Conservation (phyloP, 1,284 basidiomycete species). For the Inonotus obliquus region DNA sequence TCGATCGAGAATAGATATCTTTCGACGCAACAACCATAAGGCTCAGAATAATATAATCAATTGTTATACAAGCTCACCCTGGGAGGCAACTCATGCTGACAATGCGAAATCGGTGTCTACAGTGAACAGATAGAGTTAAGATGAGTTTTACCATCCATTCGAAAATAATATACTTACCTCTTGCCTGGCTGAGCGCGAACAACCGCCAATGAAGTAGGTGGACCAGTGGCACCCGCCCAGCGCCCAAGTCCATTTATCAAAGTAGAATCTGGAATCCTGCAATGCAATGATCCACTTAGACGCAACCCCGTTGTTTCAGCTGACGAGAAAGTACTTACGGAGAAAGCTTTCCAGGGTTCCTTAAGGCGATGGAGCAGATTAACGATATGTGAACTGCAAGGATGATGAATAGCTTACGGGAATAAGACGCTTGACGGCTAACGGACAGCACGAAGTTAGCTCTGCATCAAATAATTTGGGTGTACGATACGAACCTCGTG, state of each 20-base stretch:
- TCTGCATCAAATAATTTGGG: not conserved
- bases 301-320: not conserved
- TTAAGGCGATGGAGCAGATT: not conserved
- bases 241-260: conserved; percentile 50
- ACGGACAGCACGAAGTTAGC: not conserved
- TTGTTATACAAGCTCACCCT: conserved; percentile 14
- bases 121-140: not conserved
- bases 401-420: not conserved
- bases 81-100: conserved; percentile 16
- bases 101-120: conserved; percentile 16
- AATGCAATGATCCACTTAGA: not conserved
- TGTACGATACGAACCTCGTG: conserved; percentile 23
- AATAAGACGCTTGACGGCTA: not conserved
- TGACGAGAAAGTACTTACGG: conserved; percentile 14
- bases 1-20: conserved; percentile 41
- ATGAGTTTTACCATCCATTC: not conserved
- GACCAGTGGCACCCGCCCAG: conserved; percentile 21
- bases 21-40: not conserved
- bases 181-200: conserved; percentile 25
- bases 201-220: conserved; percentile 27
- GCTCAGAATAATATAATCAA: conserved; percentile 6
- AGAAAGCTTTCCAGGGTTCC: conserved; percentile 20
- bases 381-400: no score
- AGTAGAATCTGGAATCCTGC: conserved; percentile 36
- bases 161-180: conserved; percentile 13